phyloP scores from a whole-genome alignment of 306 rosid genomes.

The Pterocarpus santalinus region DNA sequence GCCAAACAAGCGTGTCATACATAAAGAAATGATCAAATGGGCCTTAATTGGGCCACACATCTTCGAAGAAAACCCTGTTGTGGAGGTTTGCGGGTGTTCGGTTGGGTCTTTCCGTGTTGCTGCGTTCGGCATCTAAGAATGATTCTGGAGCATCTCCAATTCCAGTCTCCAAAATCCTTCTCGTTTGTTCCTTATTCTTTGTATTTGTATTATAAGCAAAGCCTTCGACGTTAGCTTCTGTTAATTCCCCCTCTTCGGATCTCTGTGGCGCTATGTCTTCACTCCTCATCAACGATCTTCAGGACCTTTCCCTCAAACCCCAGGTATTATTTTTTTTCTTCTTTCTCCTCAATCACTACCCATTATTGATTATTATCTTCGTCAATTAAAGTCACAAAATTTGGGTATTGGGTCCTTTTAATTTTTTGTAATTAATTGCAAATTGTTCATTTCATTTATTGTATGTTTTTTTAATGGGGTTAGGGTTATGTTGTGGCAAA shows the following conservation, averaged over 20 bases:
- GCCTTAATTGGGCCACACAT: not conserved
- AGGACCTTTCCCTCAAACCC: slow-evolving; percentile 40
- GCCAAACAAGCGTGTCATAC: too few species aligned
- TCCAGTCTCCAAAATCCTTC: not conserved
- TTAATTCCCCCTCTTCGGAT: not conserved
- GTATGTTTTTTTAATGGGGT: not conserved
- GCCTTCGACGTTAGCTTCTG: not conserved
- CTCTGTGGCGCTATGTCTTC: slow-evolving; percentile 40
- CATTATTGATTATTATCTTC: not conserved
- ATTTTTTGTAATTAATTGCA: not conserved
- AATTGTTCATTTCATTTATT: not conserved
- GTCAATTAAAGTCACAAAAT: not conserved
- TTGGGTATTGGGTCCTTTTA: not conserved
- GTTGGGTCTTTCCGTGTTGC: not conserved
- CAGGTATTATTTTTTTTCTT: slow-evolving; percentile 41
- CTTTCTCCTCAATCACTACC: not conserved
- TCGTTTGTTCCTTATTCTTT: not conserved
- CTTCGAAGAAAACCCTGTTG: too few species aligned
- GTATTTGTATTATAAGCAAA: not conserved
- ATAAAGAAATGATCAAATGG: not conserved
- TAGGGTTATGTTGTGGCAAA: not conserved
- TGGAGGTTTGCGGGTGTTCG: not conserved
- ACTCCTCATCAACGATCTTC: slow-evolving; percentile 38
- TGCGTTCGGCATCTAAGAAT: slow-evolving; percentile 29
- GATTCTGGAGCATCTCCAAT: slow-evolving; percentile 38